Conservation (phyloP, 1,284 basidiomycete species). For the Marasmius fiardii region DNA sequence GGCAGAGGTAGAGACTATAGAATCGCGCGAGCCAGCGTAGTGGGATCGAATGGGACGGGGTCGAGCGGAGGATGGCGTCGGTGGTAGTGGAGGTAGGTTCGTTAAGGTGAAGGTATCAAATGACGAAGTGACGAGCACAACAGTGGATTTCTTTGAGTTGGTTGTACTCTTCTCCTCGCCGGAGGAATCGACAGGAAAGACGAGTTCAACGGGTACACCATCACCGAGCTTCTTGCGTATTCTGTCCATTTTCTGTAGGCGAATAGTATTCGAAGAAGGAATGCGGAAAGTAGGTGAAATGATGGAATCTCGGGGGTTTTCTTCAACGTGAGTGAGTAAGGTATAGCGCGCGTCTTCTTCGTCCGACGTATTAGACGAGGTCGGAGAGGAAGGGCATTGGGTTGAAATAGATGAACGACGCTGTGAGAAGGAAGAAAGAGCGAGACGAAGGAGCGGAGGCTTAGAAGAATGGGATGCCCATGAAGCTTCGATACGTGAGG, state of each 20-base stretch:
- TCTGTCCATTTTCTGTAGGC: conserved; percentile 57
- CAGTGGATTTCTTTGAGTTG: background rate
- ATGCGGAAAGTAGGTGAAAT: conserved; percentile 33
- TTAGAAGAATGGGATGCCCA: conserved; percentile 10
- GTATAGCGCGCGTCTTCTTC: conserved; percentile 11
- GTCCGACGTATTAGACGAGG: background rate
- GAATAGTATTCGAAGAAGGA: conserved; percentile 34
- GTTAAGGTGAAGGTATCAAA: background rate
- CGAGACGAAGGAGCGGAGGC: conserved; percentile 25
- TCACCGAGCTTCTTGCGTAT: conserved; percentile 57
- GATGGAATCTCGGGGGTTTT: conserved; percentile 19
- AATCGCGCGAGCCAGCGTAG: conserved; percentile 10
- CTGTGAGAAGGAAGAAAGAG: background rate
- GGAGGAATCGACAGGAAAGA: conserved; percentile 41
- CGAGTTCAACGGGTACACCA: conserved; percentile 52
- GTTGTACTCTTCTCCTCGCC: conserved; percentile 2
- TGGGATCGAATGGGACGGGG: background rate
- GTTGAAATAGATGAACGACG: background rate
- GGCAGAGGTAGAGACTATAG: conserved; percentile 10
- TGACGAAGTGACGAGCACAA: background rate
- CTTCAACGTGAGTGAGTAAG: background rate
- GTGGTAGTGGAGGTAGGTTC: background rate
- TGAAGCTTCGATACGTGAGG: background rate
- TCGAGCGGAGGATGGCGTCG: background rate
- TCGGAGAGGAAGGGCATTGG: background rate